Conservation (phyloP, 1,139 yeast species). For the Saccharomyces hybrid region DNA sequence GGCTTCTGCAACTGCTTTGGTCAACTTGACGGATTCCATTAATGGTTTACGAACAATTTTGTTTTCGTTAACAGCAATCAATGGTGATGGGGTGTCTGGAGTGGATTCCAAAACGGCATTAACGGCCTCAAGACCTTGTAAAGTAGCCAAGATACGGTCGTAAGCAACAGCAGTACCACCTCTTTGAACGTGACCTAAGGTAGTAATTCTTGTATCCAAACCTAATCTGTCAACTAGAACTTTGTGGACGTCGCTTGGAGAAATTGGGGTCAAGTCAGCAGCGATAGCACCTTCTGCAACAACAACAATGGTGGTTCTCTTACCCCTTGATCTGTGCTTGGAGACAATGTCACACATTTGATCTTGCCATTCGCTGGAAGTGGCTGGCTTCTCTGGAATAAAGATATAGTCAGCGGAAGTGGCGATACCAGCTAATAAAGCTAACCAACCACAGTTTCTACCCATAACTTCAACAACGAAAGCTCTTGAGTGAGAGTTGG, state of each 20-base stretch:
- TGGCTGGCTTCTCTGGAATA: conserved; percentile 58
- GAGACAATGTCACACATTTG: conserved; percentile 62
- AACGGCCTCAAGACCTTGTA: conserved; percentile 97
- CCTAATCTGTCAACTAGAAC: conserved; percentile 70
- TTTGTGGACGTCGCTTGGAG: conserved; percentile 70
- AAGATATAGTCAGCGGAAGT: conserved; percentile 92
- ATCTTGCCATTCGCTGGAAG: conserved; percentile 49
- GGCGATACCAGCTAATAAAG: conserved; percentile 90
- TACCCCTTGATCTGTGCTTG: conserved; percentile 79
- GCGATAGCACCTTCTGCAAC: conserved; percentile 98
- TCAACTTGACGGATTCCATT: conserved; percentile 80
- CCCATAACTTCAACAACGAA: conserved; percentile 99
- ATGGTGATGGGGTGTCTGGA: conserved; percentile 89
- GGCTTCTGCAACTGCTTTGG: conserved; percentile 81
- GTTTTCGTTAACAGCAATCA: conserved; percentile 85
- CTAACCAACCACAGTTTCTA: conserved; percentile 98
- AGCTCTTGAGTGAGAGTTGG: conserved; percentile 93
- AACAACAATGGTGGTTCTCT: conserved; percentile 88
- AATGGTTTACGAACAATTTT: conserved; percentile 76
- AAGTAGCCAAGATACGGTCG: conserved; percentile 82
- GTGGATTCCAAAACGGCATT: conserved; percentile 83
- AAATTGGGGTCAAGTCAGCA: conserved; percentile 69
- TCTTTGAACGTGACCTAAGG: conserved; percentile 94
- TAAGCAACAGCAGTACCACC: conserved; percentile 97
- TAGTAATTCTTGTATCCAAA: conserved; percentile 88